Base-by-base conservation (phyloP, 306 rosid genomes). In the Corylus americana region DNA sequence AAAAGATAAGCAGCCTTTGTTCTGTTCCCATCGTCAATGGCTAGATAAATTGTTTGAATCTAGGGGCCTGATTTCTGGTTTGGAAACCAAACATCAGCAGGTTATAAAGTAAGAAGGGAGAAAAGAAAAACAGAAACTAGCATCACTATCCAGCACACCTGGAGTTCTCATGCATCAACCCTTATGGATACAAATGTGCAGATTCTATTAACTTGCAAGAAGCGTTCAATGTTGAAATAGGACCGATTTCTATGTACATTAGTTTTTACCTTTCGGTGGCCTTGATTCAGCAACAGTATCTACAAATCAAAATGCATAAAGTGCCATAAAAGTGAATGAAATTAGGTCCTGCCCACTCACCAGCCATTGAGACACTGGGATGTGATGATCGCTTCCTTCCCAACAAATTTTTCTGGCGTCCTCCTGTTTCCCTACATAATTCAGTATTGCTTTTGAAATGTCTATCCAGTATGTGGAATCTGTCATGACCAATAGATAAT, bases 341-440 rank as follows among this genome's bases (percentile, higher is more conserved):
- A 76, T 48, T 80, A 48, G 74, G 49, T 86, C 63, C 63, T 49
- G 61, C 27, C 53, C 77, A 89, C 97, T 90, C 81, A 95, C 99
- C 99, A 95, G 90, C 99, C 99, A 89, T 95, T 95, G 75, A 95
- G 99, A 88, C 99, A 93, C 86, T 95, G 99, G 70, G 99, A 93
- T 31, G 98, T 95, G 79, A 95, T 95, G 85, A 95, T 86, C 37
- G 99, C 99, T 87, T 95, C 99, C 88, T 95, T 95, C 76, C 99
- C 99, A 81, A 95, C 99, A 89, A 93, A 89, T 88, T 93, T 95
- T 79, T 95, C 99, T 22, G 99, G 98, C 22, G 99, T 95, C 78
- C 99, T 90, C 84, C 88, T 85, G 81, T 95, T 95, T 72, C 99
- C 99, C 99, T 95, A 91, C 76, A 83, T 78, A 83, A 77, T 73